phyloP scores from a whole-genome alignment of 176 grass and related monocot genomes.

The Sorghum bicolor region Sorghum_bicolor_NCBIv3 NC_012870.2:72233501-72234000 shows the following conservation, averaged over 20 bases:
- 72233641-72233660: background rate
- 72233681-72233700: slow-evolving; percentile 34
- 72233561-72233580: slow-evolving; percentile 93
- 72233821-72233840: slow-evolving; percentile 54
- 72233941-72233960: slow-evolving; percentile 50
- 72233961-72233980: slow-evolving; percentile 82
- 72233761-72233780: slow-evolving; percentile 49
- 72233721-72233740: slow-evolving; percentile 84
- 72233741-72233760: slow-evolving; percentile 87
- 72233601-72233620: background rate
- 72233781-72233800: slow-evolving; percentile 89
- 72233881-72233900: slow-evolving; percentile 67
- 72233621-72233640: background rate
- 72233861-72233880: slow-evolving; percentile 59
- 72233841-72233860: slow-evolving; percentile 58
- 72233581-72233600: background rate
- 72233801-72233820: slow-evolving; percentile 74
- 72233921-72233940: slow-evolving; percentile 59
- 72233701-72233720: slow-evolving; percentile 60
- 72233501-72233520: slow-evolving; percentile 57
- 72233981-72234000: slow-evolving; percentile 63
- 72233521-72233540: slow-evolving; percentile 80
- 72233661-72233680: background rate
- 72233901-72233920: slow-evolving; percentile 72
- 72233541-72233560: slow-evolving; percentile 74